Conservation (phyloP, 2,329 filamentous ascomycete genomes). For the Cyclaneusma minus region DNA sequence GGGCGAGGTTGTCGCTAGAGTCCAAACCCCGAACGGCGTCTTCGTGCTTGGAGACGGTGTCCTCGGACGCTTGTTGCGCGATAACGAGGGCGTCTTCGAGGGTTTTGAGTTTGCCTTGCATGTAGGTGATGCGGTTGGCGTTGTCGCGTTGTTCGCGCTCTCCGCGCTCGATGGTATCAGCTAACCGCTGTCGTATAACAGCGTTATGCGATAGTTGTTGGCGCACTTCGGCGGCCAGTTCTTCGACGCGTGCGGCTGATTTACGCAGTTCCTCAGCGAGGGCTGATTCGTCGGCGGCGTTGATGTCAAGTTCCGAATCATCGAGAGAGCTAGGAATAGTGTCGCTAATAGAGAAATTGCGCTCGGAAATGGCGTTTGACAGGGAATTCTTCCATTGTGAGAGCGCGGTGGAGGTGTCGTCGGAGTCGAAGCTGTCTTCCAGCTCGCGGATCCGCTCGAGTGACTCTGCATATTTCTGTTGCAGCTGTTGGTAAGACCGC, state of each 20-base stretch:
- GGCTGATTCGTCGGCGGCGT: constrained; percentile 42
- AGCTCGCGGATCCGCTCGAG: constrained; percentile 50
- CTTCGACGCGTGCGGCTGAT: constrained; percentile 64
- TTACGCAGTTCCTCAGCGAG: constrained; percentile 56
- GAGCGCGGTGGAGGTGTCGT: constrained; percentile 46
- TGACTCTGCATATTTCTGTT: constrained; percentile 52
- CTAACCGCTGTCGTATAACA: constrained; percentile 58
- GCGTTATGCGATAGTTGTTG: constrained; percentile 68
- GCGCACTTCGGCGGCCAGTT: constrained; percentile 64
- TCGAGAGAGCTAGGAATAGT: too few species aligned
- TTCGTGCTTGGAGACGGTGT: constrained; percentile 68
- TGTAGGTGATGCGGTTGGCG: constrained; percentile 63
- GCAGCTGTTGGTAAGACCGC: constrained; percentile 59
- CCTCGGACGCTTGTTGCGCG: constrained; percentile 77
- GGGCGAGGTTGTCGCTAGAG: constrained; percentile 61
- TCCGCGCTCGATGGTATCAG: constrained; percentile 66
- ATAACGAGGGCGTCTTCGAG: constrained; percentile 74
- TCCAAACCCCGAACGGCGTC: constrained; percentile 65
- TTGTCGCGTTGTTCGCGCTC: constrained; percentile 72
- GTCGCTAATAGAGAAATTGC: constrained; percentile 61
- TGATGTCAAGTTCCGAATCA: too few species aligned
- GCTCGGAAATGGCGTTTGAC: constrained; percentile 52
- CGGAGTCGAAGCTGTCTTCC: too few species aligned
- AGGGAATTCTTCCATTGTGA: constrained; percentile 53
- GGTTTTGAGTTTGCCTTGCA: constrained; percentile 65